Base-by-base conservation (phyloP, 176 grass and related monocot genomes). In the Hsuehochloa calcarea region DNA sequence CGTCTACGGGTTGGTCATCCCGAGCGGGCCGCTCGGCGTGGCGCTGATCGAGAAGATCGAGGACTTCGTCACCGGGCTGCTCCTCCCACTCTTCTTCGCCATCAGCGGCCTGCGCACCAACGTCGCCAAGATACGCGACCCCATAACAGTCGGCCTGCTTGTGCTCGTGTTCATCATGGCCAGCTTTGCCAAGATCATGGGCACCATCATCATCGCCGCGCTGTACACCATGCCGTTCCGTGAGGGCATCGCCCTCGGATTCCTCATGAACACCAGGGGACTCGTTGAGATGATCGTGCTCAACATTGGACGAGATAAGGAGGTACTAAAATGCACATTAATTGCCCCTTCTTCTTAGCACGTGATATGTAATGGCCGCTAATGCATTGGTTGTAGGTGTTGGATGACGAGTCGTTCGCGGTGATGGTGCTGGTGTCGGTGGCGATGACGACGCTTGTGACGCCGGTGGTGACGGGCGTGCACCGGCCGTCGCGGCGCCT, bases 231-330 rank as follows among this genome's bases (percentile, higher is more conserved):
- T 91, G 70, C 91, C 91, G 19, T 91, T 90, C 52, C 52, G 89
- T 2, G 91, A 96, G 49, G 94, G 89, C n/a, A 40, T 96, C 15
- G 74, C 91, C 3, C 94, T 96, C 12, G 91, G 91, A 2, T 93
- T 96, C 76, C 81, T 96, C 16, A 96, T 93, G 94, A 93, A 93
- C 89, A 96, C 89, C 14, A 88, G 91, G 9, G 94, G 94, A 0
- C 86, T 93, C 50, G 47, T 96, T 3, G 91, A 93, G 23, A 87
- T 96, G 87, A 89, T 96, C 80, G 78, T 93, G 41, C 89, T 96
- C 68, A 93, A 96, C 85, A 93, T 96, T 26, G 94, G 94, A 27
- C 71, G 90, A 10, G 93, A 92, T 73, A 95, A 88, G 38, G 77
- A 95, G 87, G 90, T 94, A 84, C 45, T 0, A 8, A 10, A 23